Evolutionary conservation across 2,329 filamentous ascomycete species (phyloP).

Genomic region (Fusarium temperatum): DNA sequence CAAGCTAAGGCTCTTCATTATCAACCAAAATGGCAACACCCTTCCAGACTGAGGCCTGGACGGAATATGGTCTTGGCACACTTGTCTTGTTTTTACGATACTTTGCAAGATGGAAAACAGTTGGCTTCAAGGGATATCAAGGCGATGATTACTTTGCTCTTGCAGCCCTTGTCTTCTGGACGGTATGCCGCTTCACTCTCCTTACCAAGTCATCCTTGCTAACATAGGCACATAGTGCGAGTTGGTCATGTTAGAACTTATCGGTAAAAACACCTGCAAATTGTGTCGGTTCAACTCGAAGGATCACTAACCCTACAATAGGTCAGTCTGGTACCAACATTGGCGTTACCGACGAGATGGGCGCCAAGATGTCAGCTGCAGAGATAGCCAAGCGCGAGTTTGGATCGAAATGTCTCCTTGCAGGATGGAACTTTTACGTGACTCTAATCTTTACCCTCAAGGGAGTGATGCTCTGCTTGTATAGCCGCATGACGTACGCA

Average conservation of each 20-base stretch:
- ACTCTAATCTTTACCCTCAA: slow-evolving; percentile 55
- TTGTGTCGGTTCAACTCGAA: neutral
- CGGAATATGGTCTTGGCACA: slow-evolving; percentile 53
- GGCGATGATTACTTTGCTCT: slow-evolving; percentile 55
- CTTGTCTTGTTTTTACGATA: slow-evolving; percentile 51
- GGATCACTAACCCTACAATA: slow-evolving; percentile 31
- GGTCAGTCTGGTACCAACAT: slow-evolving; percentile 52
- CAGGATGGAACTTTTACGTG: slow-evolving; percentile 54
- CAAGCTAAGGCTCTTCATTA: neutral
- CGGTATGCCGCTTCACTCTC: slow-evolving; percentile 37
- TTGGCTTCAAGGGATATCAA: slow-evolving; percentile 52
- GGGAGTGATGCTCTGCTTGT: slow-evolving; percentile 55
- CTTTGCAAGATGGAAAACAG: slow-evolving; percentile 49
- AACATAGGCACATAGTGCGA: slow-evolving; percentile 29
- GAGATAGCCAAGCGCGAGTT: slow-evolving; percentile 43
- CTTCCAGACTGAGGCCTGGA: slow-evolving; percentile 55
- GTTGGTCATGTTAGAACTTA: slow-evolving; percentile 47
- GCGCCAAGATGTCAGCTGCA: slow-evolving; percentile 42
- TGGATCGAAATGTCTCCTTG: slow-evolving; percentile 48
- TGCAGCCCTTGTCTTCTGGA: slow-evolving; percentile 50
- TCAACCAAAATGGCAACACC: slow-evolving; percentile 46
- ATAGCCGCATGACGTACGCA: slow-evolving; percentile 53
- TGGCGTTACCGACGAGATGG: slow-evolving; percentile 46
- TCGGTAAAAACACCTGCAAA: slow-evolving; percentile 37
- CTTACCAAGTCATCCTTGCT: neutral